Evolutionary conservation across 2,329 filamentous ascomycete genomes (phyloP), one percentile per base, ranked within the genome.

Genomic region (Mycogone perniciosa): DNA sequence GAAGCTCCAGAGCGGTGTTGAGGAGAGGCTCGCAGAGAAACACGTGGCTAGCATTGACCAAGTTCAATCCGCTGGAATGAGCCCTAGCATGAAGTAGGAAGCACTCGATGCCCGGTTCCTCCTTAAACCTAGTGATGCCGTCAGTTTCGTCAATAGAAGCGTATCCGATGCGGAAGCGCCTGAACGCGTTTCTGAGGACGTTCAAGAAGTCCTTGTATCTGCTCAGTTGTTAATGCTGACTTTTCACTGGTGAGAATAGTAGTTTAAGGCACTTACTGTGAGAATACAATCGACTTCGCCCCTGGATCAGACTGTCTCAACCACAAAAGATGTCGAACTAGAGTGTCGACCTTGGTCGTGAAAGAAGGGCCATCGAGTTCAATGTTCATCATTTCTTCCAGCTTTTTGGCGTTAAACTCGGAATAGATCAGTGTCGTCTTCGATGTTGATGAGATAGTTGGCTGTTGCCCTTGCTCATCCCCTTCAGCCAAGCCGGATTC

Each of bases 11-110:
- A 0, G 91, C 90, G 0, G 92, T 92, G 63, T 97, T 96, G 59
- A 97, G 82, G 4, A 97, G 74, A 2, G 93, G 93, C 64, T 99
- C 93, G 65, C 90, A 96, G 4, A 99, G 78, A 63, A 97, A 95
- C 1, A 97, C 90, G 63, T 97, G 90, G 44, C 84, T 96, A 4
- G 92, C 93, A 60, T 95, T 92, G 57, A 96, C 86, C 0, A 99
- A 79, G 55, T 95, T 97, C 31, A 99, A 75, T 0, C 93, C 93
- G 1, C 88, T 91, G 0, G 89, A 86, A 64, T 96, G 89, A 0
- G 89, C 87, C 57, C 90, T 88, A 5, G 91, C 91, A 63, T 96
- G 90, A 10, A 99, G 77, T 4, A 97, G 76, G 59, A 99, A 92
- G 59, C 87, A 91, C 64, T 96, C 89, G 5, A 86, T 68, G 3